A percentile compares a stretch with the other conserved stretches of the same genome.
Evolutionary conservation across 1,284 basidiomycete genomes (phyloP).

Genomic region (Naganishia cerealis): DNA sequence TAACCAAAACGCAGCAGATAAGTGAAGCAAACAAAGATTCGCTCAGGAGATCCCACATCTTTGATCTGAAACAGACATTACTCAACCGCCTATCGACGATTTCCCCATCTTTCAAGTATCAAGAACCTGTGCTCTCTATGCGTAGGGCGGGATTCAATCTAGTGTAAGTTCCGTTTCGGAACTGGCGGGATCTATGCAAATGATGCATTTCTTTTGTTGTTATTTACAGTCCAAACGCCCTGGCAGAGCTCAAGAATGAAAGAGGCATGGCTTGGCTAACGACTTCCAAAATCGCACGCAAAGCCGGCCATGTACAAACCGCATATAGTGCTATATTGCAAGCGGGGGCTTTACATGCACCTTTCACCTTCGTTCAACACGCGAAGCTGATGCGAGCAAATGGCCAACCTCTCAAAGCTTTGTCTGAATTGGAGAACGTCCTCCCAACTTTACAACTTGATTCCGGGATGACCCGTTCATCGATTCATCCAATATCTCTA

Average conservation of each 20-base stretch:
- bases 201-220: neutral
- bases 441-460: constrained; percentile 54
- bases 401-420: constrained; percentile 80
- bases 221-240: constrained; percentile 35
- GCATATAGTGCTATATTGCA: constrained; percentile 95
- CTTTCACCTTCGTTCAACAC: constrained; percentile 85
- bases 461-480: constrained; percentile 58
- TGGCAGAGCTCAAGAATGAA: constrained; percentile 56
- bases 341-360: constrained; percentile 72
- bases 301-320: constrained; percentile 92
- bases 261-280: constrained; percentile 85
- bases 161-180: constrained; percentile 57
- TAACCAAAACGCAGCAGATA: constrained; percentile 6
- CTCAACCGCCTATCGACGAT: constrained; percentile 56
- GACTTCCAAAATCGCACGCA: constrained; percentile 91
- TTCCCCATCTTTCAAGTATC: constrained; percentile 85
- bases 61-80: constrained; percentile 40
- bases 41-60: constrained; percentile 30
- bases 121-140: constrained; percentile 87
- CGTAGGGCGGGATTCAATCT: constrained; percentile 80
- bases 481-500: constrained; percentile 23
- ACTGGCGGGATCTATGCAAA: constrained; percentile 9
- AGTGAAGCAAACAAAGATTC: constrained; percentile 34
- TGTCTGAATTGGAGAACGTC: constrained; percentile 83
- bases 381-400: constrained; percentile 80